These are phyloP conservation scores for Butyriboletus loyo DNA, from an alignment of 768 basidiomycete genomes.

Conservation along the genomic window DNA sequence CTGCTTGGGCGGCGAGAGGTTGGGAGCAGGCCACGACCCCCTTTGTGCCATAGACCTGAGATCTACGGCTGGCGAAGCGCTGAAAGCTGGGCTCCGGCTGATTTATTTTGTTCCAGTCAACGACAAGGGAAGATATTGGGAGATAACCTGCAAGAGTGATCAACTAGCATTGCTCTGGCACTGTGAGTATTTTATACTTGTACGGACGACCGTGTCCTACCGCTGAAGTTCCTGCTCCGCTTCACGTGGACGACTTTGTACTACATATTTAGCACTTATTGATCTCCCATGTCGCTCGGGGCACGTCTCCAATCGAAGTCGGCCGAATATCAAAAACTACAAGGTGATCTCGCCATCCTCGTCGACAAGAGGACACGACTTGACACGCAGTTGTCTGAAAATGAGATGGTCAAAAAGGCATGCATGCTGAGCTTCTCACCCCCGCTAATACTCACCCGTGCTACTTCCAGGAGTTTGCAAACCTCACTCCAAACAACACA, in stretches of 20 bases:
- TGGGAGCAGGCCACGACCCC: slow-evolving; percentile 89
- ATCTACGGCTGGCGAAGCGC: slow-evolving; percentile 79
- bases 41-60: slow-evolving; percentile 83
- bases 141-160: background rate
- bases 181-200: background rate
- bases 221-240: background rate
- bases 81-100: slow-evolving; percentile 63
- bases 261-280: slow-evolving; percentile 8
- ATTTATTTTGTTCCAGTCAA: slow-evolving; percentile 63
- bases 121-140: slow-evolving; percentile 29
- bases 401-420: slow-evolving; percentile 89
- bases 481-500: slow-evolving; percentile 68
- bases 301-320: slow-evolving; percentile 65
- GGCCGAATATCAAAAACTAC: slow-evolving; percentile 76
- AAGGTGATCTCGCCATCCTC: slow-evolving; percentile 63
- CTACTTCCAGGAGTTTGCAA: slow-evolving; percentile 69
- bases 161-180: background rate
- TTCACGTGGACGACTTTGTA: slow-evolving; percentile 9
- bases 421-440: slow-evolving; percentile 2
- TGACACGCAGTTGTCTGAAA: slow-evolving; percentile 90
- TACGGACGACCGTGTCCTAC: slow-evolving; percentile 8
- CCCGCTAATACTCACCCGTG: background rate
- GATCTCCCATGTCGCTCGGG: slow-evolving; percentile 50
- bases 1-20: slow-evolving; percentile 87
- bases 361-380: slow-evolving; percentile 83